Percentiles rank a stretch among this genome's conserved stretches.
Conservation (phyloP, 257 asterid species). For the Knoxia roxburghii region DNA sequence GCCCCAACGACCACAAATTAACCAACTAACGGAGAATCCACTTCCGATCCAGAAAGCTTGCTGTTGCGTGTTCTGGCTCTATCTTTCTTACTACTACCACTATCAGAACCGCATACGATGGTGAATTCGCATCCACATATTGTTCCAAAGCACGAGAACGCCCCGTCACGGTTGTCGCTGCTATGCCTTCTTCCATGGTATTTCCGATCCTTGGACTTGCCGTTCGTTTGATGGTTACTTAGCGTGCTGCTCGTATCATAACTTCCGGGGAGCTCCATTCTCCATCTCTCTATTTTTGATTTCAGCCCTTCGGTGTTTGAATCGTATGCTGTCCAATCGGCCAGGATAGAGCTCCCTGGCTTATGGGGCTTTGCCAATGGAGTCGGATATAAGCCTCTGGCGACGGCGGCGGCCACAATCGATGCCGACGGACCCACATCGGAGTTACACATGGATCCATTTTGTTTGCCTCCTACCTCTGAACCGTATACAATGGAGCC, state of each 20-base stretch:
- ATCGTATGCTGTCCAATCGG: constrained; percentile 63
- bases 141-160: constrained; percentile 45
- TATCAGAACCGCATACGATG: constrained; percentile 34
- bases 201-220: not conserved
- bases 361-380: constrained; percentile 19
- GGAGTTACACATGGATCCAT: constrained; percentile 23
- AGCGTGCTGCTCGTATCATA: constrained; percentile 16
- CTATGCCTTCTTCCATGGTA: not conserved
- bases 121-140: constrained; percentile 48
- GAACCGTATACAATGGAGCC: constrained; percentile 44
- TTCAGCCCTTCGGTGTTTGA: constrained; percentile 53
- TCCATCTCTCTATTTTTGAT: constrained; percentile 72
- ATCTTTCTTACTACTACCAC: constrained; percentile 16
- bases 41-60: constrained; percentile 2
- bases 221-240: not conserved
- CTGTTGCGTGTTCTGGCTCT: not conserved
- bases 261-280: constrained; percentile 44
- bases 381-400: constrained; percentile 38
- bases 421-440: constrained; percentile 76
- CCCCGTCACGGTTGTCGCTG: constrained; percentile 10
- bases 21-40: constrained; percentile 1
- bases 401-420: constrained; percentile 55
- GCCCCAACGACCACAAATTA: too few species aligned
- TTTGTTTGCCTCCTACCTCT: constrained; percentile 8
- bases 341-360: constrained; percentile 57